These are phyloP conservation scores for Cephalotrichum gorgonifer DNA, from an alignment of 2,329 filamentous ascomycete species.

Conservation along the genomic window DNA sequence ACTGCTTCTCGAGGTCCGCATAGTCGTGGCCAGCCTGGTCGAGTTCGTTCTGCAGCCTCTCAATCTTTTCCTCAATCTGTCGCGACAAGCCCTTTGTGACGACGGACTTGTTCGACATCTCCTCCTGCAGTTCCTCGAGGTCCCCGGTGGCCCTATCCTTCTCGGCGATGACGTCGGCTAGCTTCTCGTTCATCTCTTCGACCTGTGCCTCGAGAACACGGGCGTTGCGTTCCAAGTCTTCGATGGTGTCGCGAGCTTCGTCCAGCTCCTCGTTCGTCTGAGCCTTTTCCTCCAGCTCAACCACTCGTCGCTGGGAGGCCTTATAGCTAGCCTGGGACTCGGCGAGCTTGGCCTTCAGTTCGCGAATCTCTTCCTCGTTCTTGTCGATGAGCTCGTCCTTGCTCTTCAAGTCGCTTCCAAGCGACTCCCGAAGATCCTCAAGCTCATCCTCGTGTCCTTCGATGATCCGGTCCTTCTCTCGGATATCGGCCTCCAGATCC, in stretches of 20 bases:
- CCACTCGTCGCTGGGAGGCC: conserved; percentile 35
- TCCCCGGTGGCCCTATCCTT: conserved; percentile 48
- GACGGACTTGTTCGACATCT: conserved; percentile 70
- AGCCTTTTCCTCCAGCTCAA: conserved; percentile 45
- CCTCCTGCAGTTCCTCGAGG: conserved; percentile 59
- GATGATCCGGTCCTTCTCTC: conserved; percentile 64
- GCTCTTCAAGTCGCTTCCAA: conserved; percentile 26
- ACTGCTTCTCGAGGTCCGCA: conserved; percentile 40
- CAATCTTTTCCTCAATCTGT: conserved; percentile 62
- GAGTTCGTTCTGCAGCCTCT: conserved; percentile 57
- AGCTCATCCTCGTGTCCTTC: conserved; percentile 68
- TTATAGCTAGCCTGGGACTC: conserved; percentile 50
- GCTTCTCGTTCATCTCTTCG: conserved; percentile 42
- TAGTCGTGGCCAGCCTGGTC: conserved; percentile 39
- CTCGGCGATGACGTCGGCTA: conserved; percentile 41
- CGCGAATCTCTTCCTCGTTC: conserved; percentile 38
- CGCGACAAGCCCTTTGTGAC: conserved; percentile 64
- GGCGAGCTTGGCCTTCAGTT: conserved; percentile 35
- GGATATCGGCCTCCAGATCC: conserved; percentile 65
- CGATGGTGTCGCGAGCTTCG: conserved; percentile 47
- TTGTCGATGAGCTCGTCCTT: conserved; percentile 48
- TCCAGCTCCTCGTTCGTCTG: conserved; percentile 36
- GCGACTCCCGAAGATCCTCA: conserved; percentile 50
- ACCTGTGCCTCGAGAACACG: conserved; percentile 43
- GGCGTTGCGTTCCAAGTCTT: conserved; percentile 45